Base-by-base conservation (phyloP, 176 grass and related monocot species). In the Luzula sylvatica region DNA sequence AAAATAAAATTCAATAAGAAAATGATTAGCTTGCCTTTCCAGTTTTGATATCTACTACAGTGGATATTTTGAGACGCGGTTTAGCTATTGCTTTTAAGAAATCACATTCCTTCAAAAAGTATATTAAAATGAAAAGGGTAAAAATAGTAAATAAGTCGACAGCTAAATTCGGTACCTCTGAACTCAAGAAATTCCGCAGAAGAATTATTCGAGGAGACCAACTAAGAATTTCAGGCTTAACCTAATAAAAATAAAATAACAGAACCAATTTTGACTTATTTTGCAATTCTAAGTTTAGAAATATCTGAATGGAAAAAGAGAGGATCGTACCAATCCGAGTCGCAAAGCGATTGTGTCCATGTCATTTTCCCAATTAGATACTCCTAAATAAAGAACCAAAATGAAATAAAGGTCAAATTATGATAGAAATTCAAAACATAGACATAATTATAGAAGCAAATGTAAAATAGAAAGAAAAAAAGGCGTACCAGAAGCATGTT, bases 21-120 rank as follows among this genome's bases (percentile, higher is more conserved):
- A 32, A 32, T 32, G 3, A 32, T 32, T 3, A 32, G 57, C 48
- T 56, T 75, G 73, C 88, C 63, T 87, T 87, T 70, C 88, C 83
- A 15, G 79, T 87, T 68, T 67, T 65, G 5, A 70, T 65, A 56
- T 94, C 88, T 43, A 94, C 88, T 17, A 94, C 83, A 35, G 74
- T 94, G 3, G 83, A 94, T 53, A 69, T 14, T 24, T 72, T 63
- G 32, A 94, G 79, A 38, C 72, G 77, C 45, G 88, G 79, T 83
- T 67, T 94, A 77, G 83, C 88, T 68, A 87, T 83, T 72, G 69
- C 79, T 82, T 67, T 77, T 65, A 94, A 65, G 71, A 83, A 87
- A 46, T 94, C 88, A 64, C 79, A 94, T 41, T 94, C 88, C 88
- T 94, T 58, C 24, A 74, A 69, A 81, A 22, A 72, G 56, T 56